Evolutionary conservation across 306 rosid species (phyloP).

Genomic region (Dryas octopetala): DNA sequence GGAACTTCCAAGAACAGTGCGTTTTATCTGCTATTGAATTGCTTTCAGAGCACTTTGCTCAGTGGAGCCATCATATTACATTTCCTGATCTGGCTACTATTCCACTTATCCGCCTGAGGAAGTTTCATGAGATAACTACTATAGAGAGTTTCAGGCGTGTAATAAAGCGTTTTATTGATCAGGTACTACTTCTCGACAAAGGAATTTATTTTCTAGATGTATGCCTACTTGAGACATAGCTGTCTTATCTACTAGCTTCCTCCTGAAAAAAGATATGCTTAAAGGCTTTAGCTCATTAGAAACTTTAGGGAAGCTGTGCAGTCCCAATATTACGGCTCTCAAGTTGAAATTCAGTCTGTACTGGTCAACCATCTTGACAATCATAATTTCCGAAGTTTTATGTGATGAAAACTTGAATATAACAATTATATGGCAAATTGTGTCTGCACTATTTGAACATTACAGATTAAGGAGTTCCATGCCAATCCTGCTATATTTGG

Average conservation of each 20-base stretch:
- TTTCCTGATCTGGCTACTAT: conserved; percentile 86
- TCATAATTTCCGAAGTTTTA: not conserved
- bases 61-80: conserved; percentile 84
- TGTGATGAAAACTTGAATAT: not conserved
- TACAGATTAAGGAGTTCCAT: too few relatives aligned
- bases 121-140: conserved; percentile 59
- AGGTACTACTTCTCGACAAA: conserved; percentile 49
- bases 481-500: too few relatives aligned
- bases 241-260: not conserved
- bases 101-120: conserved; percentile 70
- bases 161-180: conserved; percentile 78
- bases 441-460: not conserved
- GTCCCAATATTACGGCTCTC: not conserved
- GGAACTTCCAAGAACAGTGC: conserved; percentile 68
- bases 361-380: conserved; percentile 12
- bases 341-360: not conserved
- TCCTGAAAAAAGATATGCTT: not conserved
- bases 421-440: not conserved
- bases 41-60: conserved; percentile 75
- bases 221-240: not conserved
- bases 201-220: not conserved
- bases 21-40: conserved; percentile 73
- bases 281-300: not conserved
- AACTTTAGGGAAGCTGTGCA: not conserved
- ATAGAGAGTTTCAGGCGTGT: conserved; percentile 67